These are phyloP conservation scores for Camelina laxa DNA, from an alignment of 345 rosid species.

Conservation along the genomic window DNA sequence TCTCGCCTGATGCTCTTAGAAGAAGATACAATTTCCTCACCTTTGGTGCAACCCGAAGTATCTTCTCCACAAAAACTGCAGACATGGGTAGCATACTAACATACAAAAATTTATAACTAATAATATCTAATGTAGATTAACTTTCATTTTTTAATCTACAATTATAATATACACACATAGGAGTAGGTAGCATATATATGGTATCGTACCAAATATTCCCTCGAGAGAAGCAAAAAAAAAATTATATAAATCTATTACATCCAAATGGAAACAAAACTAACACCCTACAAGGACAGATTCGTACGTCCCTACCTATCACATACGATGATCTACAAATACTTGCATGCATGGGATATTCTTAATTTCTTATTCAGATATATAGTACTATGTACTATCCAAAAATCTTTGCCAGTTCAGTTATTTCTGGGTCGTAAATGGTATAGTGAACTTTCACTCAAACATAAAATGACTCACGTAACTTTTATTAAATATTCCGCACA, in stretches of 20 bases:
- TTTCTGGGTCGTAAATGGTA: not conserved
- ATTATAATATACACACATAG: not conserved
- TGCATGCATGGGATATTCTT: slow-evolving; percentile 3
- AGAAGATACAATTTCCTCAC: slow-evolving; percentile 81
- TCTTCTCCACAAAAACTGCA: slow-evolving; percentile 84
- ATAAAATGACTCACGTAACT: not conserved
- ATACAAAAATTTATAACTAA: not conserved
- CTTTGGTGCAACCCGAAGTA: slow-evolving; percentile 76
- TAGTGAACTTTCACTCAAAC: too few species aligned
- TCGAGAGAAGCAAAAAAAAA: not conserved
- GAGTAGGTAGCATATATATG: not conserved
- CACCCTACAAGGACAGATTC: not conserved
- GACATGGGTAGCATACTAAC: not conserved
- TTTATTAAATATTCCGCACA: not conserved
- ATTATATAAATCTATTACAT: not conserved
- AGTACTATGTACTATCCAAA: not conserved
- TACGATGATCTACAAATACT: not conserved
- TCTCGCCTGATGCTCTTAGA: slow-evolving; percentile 68
- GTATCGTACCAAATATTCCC: not conserved
- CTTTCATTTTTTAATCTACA: too few species aligned
- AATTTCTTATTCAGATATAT: not conserved
- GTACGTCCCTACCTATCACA: not conserved
- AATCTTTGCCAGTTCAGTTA: not conserved
- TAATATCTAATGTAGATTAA: not conserved
- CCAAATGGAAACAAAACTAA: not conserved